These are phyloP conservation scores for Scutellospora calospora DNA, from an alignment of 371 early-diverging fungal genomes.

Conservation along the genomic window DNA sequence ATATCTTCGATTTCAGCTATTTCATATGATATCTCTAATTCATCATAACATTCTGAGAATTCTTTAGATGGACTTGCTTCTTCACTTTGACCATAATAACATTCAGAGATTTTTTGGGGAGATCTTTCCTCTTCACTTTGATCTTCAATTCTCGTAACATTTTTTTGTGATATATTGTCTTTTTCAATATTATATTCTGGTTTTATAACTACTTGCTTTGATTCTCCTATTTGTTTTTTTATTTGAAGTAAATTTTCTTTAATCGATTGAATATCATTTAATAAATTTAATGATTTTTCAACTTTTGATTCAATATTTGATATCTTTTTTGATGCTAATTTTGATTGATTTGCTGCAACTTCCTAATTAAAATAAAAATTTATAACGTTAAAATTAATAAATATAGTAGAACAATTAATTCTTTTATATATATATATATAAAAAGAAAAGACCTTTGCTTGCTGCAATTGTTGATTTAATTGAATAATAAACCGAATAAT, in stretches of 20 bases:
- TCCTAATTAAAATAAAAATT: conserved; percentile 20
- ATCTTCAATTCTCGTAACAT: conserved; percentile 58
- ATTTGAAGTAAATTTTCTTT: conserved; percentile 57
- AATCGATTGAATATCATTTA: conserved; percentile 62
- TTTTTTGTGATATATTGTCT: conserved; percentile 60
- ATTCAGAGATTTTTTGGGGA: too few relatives aligned
- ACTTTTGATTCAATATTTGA: conserved; percentile 61
- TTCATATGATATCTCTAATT: conserved; percentile 14
- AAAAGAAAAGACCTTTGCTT: conserved; percentile 9
- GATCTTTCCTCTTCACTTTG: background rate
- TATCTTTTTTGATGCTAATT: conserved; percentile 56
- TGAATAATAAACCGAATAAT: conserved; percentile 14
- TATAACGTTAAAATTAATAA: background rate
- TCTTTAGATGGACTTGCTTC: background rate
- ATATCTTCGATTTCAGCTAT: background rate
- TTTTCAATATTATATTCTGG: conserved; percentile 63
- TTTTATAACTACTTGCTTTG: conserved; percentile 62
- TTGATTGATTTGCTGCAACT: conserved; percentile 28
- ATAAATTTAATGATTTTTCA: conserved; percentile 59
- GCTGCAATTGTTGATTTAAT: conserved; percentile 35
- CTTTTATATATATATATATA: too few relatives aligned
- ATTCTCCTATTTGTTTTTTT: conserved; percentile 59
- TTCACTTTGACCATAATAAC: too few relatives aligned
- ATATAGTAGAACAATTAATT: too few relatives aligned
- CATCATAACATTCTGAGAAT: conserved; percentile 5